Evolutionary conservation across 2,329 filamentous ascomycete genomes (phyloP).

Genomic region (Penicillium sp.): DNA sequence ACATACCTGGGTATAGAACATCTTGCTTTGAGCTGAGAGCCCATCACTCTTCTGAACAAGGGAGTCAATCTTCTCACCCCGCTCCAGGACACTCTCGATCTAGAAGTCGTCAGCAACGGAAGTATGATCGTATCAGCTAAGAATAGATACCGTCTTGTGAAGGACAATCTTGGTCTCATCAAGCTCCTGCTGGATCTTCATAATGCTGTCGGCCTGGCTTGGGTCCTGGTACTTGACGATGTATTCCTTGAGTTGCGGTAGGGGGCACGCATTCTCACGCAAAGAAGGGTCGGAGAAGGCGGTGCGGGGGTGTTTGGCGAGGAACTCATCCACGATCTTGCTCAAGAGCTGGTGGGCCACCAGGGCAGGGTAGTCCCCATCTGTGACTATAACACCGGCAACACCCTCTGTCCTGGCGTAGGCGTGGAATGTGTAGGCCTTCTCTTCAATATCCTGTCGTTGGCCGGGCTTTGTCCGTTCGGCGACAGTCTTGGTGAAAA

Average conservation of each 20-base stretch:
- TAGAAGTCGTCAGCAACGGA: conserved; percentile 41
- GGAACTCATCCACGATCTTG: conserved; percentile 85
- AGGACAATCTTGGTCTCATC: conserved; percentile 97
- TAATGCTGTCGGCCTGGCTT: conserved; percentile 81
- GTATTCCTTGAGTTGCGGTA: conserved; percentile 77
- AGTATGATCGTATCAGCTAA: not conserved
- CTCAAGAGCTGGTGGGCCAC: conserved; percentile 83
- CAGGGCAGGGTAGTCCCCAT: conserved; percentile 69
- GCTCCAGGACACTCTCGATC: conserved; percentile 57
- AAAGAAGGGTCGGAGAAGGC: conserved; percentile 57
- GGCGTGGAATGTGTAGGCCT: conserved; percentile 60
- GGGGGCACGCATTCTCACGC: conserved; percentile 50
- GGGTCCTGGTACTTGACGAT: conserved; percentile 79
- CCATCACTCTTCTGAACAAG: conserved; percentile 91
- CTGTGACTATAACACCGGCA: conserved; percentile 72
- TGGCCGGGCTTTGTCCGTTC: conserved; percentile 77
- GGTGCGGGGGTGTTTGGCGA: conserved; percentile 67
- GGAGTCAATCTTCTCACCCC: conserved; percentile 94
- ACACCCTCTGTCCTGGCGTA: conserved; percentile 69
- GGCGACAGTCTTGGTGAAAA: conserved; percentile 83
- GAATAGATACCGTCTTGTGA: conserved; percentile 80
- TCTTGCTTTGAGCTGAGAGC: conserved; percentile 87
- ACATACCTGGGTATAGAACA: conserved; percentile 78
- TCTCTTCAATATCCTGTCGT: conserved; percentile 71
- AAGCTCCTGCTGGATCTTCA: conserved; percentile 93